Evolutionary conservation across 1,139 yeast genomes (phyloP).

Genomic region (Taphrina flavorubra): DNA sequence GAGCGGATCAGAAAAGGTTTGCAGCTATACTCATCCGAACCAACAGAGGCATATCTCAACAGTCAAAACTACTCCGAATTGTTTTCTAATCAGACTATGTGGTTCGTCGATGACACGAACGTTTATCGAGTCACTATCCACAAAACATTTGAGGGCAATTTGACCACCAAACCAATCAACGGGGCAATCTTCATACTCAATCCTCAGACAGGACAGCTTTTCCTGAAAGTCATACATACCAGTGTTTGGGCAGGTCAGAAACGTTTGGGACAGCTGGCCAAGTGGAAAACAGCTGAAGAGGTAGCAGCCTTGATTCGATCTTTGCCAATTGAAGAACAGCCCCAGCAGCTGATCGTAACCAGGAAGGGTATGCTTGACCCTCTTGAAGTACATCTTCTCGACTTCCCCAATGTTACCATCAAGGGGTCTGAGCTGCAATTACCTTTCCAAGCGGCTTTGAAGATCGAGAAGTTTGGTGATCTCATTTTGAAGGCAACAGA

Average conservation of each 20-base stretch:
- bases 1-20: conserved; percentile 94
- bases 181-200: conserved; percentile 90
- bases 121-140: conserved; percentile 72
- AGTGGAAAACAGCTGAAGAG: conserved; percentile 99
- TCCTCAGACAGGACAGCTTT: conserved; percentile 88
- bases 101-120: conserved; percentile 42
- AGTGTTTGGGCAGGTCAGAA: conserved; percentile 98
- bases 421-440: conserved; percentile 87
- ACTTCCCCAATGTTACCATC: conserved; percentile 89
- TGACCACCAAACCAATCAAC: conserved; percentile 89
- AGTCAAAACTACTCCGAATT: conserved; percentile 89
- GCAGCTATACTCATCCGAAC: conserved; percentile 90
- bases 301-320: conserved; percentile 90
- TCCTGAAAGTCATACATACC: conserved; percentile 86
- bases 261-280: conserved; percentile 88
- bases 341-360: conserved; percentile 87
- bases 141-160: conserved; percentile 89
- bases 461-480: conserved; percentile 79
- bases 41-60: conserved; percentile 88
- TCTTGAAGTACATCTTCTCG: conserved; percentile 93
- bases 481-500: conserved; percentile 84
- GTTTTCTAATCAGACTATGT: conserved; percentile 70
- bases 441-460: conserved; percentile 87
- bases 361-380: conserved; percentile 94
- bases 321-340: conserved; percentile 90